Base-by-base conservation (phyloP, 148 eudicot species). In the Polygonum maritimum region DNA sequence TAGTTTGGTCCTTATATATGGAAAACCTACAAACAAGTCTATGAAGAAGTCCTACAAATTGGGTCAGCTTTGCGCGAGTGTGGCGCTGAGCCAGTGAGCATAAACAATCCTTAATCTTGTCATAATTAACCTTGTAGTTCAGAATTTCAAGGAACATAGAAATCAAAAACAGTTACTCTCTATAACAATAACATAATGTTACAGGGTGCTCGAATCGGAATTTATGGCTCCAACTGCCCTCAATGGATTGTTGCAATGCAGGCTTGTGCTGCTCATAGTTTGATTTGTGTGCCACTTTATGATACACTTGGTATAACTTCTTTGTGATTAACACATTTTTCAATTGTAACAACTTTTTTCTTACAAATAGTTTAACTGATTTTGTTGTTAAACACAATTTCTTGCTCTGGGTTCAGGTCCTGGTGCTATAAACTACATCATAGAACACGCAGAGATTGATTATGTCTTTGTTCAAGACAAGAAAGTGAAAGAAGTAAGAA, bases 211-310 rank as follows among this genome's bases (percentile, higher is more conserved):
- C 80, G 91, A 76, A 78, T 96, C 74, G 99, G 99, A 62, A 89
- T 96, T n/a, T 96, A 96, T 80, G 99, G 99, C 44, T 74, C 89
- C 47, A 96, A 96, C 76, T 96, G 98, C 71, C 99, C 99, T 80
- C 88, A 92, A 72, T 96, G 99, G 99, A 84, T 92, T 55, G 84
- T 88, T 70, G 98, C 98, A 72, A 96, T 96, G 97, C 92, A 95
- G 99, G 98, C 98, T 35, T 96, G 99, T 85, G 86, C 76, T 76
- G 94, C 92, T 75, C 94, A 96, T 76, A 88, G 93, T 79, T 85
- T 92, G 79, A 85, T 96, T 62, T 91, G 98, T 78, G 98, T 96
- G 72, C 99, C 99, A 84, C 97, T 96, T 3, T 96, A 96, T 73
- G 99, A 96, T 76, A 96, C 98, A 70, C 89, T 96, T 15, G 99